These are phyloP conservation scores for Cercophora samala DNA, from an alignment of 495 filamentous ascomycete genomes.

Conservation along the genomic window DNA sequence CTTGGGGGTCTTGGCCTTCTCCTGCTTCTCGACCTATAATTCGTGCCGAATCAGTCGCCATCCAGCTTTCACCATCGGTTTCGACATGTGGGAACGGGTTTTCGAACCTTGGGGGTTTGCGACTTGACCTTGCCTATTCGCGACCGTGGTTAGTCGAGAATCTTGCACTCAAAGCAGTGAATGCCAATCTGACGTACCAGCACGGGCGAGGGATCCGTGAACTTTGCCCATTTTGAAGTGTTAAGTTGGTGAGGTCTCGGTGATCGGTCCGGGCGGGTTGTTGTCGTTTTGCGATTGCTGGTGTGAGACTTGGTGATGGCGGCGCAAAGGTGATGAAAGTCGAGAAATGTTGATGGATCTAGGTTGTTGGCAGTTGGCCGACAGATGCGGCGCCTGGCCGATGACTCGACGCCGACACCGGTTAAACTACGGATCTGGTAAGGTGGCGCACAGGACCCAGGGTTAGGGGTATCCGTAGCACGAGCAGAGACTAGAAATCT, in stretches of 20 bases:
- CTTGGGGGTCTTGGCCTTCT: slow-evolving; percentile 92
- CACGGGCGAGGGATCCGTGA: slow-evolving; percentile 91
- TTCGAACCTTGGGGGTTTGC: slow-evolving; percentile 49
- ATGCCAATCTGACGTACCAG: slow-evolving; percentile 51
- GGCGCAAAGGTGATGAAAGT: not conserved
- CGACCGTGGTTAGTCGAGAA: slow-evolving; percentile 3
- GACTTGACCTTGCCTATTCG: slow-evolving; percentile 47
- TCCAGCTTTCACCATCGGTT: not conserved
- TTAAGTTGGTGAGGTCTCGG: not conserved
- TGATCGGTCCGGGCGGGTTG: not conserved
- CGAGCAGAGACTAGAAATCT: too few relatives aligned
- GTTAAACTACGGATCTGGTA: not conserved
- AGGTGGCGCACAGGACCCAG: not conserved
- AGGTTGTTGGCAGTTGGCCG: slow-evolving; percentile 1
- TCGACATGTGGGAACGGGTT: not conserved
- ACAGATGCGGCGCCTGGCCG: not conserved
- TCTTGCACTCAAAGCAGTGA: not conserved
- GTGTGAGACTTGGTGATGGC: not conserved
- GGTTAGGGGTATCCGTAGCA: not conserved
- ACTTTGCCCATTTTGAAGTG: slow-evolving; percentile 76
- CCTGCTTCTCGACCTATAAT: slow-evolving; percentile 71
- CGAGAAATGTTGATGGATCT: slow-evolving; percentile 1
- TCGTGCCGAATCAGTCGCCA: not conserved
- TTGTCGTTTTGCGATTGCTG: not conserved
- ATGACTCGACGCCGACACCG: not conserved